These are phyloP conservation scores for Cladosporium sp. DNA, from an alignment of 2,329 filamentous ascomycete genomes.

Conservation along the genomic window DNA sequence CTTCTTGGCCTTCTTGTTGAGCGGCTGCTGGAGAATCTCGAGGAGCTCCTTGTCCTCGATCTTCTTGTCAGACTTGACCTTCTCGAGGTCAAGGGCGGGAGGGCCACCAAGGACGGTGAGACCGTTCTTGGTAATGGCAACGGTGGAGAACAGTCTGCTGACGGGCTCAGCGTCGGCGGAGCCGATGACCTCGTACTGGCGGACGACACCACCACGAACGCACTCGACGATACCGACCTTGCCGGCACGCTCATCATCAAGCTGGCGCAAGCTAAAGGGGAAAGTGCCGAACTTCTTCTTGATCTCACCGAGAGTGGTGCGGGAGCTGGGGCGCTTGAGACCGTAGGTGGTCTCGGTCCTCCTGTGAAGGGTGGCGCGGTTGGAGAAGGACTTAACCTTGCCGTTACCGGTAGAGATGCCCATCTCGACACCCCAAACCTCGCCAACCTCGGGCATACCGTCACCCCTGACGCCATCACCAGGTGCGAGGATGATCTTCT, in stretches of 20 bases:
- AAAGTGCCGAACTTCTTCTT: slow-evolving; percentile 97
- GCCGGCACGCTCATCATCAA: slow-evolving; percentile 92
- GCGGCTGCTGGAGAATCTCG: slow-evolving; percentile 85
- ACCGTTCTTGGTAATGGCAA: slow-evolving; percentile 97
- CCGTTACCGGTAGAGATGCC: slow-evolving; percentile 85
- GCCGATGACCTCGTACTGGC: slow-evolving; percentile 92
- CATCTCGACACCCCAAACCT: slow-evolving; percentile 97
- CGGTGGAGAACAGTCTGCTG: slow-evolving; percentile 80
- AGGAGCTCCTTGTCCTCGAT: slow-evolving; percentile 94
- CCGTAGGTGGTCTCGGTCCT: slow-evolving; percentile 88
- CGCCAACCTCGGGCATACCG: slow-evolving; percentile 78
- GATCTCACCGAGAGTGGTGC: slow-evolving; percentile 88
- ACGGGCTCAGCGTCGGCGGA: slow-evolving; percentile 87
- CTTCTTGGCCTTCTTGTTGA: slow-evolving; percentile 48
- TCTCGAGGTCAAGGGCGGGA: slow-evolving; percentile 69
- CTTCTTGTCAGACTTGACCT: slow-evolving; percentile 95
- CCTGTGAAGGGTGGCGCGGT: slow-evolving; percentile 87
- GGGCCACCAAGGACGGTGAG: slow-evolving; percentile 79
- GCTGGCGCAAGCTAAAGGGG: slow-evolving; percentile 94
- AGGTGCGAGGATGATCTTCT: slow-evolving; percentile 93
- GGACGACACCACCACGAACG: slow-evolving; percentile 85
- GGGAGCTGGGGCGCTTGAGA: slow-evolving; percentile 88
- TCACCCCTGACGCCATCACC: slow-evolving; percentile 87
- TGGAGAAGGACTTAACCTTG: slow-evolving; percentile 88
- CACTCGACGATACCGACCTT: slow-evolving; percentile 97